Evolutionary conservation across 192 early-diverging fungal species (phyloP).

Genomic region (Backusella tuberculispora): DNA sequence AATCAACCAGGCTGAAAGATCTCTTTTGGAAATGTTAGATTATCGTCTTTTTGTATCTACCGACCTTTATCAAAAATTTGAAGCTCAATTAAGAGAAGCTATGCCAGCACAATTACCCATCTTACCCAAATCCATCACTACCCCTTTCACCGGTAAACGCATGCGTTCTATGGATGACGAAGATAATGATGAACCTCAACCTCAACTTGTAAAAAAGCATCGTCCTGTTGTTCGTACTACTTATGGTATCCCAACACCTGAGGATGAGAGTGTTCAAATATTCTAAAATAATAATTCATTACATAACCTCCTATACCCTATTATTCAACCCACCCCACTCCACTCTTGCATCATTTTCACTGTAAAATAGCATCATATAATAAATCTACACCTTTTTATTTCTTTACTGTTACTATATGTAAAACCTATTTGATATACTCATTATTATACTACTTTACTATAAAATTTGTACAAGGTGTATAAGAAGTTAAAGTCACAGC

Average conservation of each 20-base stretch:
- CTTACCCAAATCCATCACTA: not conserved
- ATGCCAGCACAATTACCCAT: slow-evolving; percentile 4
- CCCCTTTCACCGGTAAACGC: not conserved
- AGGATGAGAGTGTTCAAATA: slow-evolving; percentile 20
- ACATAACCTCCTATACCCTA: not conserved
- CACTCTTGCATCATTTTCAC: slow-evolving; percentile 13
- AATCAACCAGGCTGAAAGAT: slow-evolving; percentile 83
- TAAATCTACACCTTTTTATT: not conserved
- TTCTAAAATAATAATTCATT: not conserved
- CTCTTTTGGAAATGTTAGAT: slow-evolving; percentile 80
- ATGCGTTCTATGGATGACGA: not conserved
- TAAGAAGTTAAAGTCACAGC: not conserved
- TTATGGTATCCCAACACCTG: slow-evolving; percentile 21
- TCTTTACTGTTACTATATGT: not conserved
- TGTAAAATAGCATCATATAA: slow-evolving; percentile 13
- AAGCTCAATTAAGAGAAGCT: slow-evolving; percentile 20
- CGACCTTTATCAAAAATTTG: slow-evolving; percentile 23
- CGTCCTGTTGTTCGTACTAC: not conserved
- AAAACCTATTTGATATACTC: not conserved
- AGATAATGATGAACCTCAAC: not conserved
- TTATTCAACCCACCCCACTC: not conserved
- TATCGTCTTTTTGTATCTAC: slow-evolving; percentile 71
- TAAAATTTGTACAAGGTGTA: not conserved
- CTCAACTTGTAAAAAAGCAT: not conserved
- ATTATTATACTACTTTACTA: not conserved